A percentile compares a stretch with the other conserved stretches of the same genome.
Conservation (phyloP, 75 land plant species). For the Cupressus sempervirens region DNA sequence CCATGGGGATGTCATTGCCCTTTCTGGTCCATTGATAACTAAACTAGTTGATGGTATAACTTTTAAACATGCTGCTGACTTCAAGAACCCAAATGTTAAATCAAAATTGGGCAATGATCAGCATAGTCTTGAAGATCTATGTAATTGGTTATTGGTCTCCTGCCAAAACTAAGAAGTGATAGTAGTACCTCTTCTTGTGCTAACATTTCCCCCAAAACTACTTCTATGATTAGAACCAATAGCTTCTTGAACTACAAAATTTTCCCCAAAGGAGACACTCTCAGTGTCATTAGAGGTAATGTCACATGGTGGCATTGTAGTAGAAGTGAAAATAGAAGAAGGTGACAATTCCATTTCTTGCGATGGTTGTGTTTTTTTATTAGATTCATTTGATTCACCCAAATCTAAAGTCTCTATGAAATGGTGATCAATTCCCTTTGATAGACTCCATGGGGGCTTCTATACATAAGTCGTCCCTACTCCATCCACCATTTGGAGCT, state of each 20-base stretch:
- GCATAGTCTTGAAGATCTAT: conserved; percentile 49
- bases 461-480: too few species aligned
- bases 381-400: conserved; percentile 11
- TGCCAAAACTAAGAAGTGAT: conserved; percentile 85
- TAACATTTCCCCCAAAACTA: not conserved
- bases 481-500: too few species aligned
- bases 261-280: conserved; percentile 87
- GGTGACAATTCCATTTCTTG: conserved; percentile 4
- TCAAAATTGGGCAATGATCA: conserved; percentile 37
- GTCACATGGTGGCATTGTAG: conserved; percentile 7
- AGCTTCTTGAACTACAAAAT: conserved; percentile 39
- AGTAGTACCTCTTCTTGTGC: conserved; percentile 36
- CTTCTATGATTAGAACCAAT: conserved; percentile 2
- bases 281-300: conserved; percentile 36
- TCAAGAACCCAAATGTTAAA: conserved; percentile 10
- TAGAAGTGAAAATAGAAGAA: conserved; percentile 26
- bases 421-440: conserved; percentile 6
- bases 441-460: too few species aligned
- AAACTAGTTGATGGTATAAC: conserved; percentile 9
- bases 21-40: conserved; percentile 22
- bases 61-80: conserved; percentile 9
- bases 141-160: conserved; percentile 57
- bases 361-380: not conserved
- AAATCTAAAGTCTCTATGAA: conserved; percentile 4
- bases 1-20: conserved; percentile 15